Conservation (phyloP, 2,329 filamentous ascomycete genomes). For the Metarhizium rileyi region DNA sequence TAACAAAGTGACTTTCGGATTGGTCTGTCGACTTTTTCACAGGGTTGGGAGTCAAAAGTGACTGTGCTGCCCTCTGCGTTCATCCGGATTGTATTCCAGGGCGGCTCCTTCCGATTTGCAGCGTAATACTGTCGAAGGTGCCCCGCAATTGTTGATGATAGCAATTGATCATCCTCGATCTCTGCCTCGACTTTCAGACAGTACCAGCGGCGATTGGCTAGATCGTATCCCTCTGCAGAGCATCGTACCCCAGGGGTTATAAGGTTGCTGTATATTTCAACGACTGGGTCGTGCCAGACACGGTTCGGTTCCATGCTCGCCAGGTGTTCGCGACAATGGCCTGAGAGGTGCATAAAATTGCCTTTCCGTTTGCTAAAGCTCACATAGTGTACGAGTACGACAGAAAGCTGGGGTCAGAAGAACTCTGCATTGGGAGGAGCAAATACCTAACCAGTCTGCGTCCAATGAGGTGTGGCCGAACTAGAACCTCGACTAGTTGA, state of each 20-base stretch:
- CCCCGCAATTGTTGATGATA: not conserved
- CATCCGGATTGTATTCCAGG: constrained; percentile 2
- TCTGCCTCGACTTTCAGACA: constrained; percentile 8
- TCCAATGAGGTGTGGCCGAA: too few species aligned
- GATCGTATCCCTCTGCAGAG: constrained; percentile 8
- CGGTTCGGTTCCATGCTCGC: constrained; percentile 7
- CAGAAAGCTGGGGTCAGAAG: too few species aligned
- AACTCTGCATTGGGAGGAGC: too few species aligned
- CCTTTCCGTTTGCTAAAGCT: too few species aligned
- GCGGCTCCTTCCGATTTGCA: not conserved
- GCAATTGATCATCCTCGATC: constrained; percentile 1
- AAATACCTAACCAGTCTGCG: too few species aligned
- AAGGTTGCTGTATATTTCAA: constrained; percentile 9
- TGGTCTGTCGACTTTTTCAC: constrained; percentile 2
- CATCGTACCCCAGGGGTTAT: constrained; percentile 3
- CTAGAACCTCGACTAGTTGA: too few species aligned
- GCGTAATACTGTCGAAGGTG: constrained; percentile 4
- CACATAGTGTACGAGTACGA: too few species aligned
- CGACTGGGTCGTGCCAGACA: constrained; percentile 8
- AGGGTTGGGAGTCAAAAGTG: not conserved
- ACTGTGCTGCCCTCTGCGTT: not conserved
- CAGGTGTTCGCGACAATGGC: too few species aligned
- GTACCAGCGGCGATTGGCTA: constrained; percentile 13
- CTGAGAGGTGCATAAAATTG: too few species aligned
- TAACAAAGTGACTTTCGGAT: constrained; percentile 6